Evolutionary conservation across 2,329 filamentous ascomycete genomes (phyloP).

Genomic region (Apiospora malaysiana): DNA sequence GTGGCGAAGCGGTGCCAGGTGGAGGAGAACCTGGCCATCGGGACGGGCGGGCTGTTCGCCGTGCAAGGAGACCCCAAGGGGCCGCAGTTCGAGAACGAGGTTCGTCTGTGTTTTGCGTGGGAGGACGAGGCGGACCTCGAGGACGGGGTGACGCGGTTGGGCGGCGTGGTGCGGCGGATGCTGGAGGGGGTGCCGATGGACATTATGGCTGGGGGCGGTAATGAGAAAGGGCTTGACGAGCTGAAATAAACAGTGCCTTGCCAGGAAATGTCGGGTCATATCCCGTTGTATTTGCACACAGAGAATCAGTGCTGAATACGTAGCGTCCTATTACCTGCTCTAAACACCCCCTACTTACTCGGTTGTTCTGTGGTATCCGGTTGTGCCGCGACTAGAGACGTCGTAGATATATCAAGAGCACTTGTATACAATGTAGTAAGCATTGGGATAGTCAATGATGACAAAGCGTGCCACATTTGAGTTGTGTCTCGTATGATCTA

Average conservation of each 20-base stretch:
- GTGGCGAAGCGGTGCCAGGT: conserved; percentile 63
- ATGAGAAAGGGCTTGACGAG: background rate
- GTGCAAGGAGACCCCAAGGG: conserved; percentile 62
- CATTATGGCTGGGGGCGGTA: background rate
- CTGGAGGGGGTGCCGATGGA: background rate
- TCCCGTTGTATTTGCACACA: background rate
- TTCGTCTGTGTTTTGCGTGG: conserved; percentile 77
- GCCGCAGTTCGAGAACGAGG: conserved; percentile 61
- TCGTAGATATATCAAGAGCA: background rate
- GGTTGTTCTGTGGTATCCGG: too few species aligned
- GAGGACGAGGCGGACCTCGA: conserved; percentile 68
- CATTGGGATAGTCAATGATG: background rate
- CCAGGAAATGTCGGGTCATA: background rate
- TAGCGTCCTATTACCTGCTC: too few species aligned
- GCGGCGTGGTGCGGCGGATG: conserved; percentile 42
- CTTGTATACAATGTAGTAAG: background rate
- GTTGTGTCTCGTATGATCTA: background rate
- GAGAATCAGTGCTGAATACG: background rate
- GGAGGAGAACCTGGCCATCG: conserved; percentile 72
- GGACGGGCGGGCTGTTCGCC: conserved; percentile 73
- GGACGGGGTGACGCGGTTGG: conserved; percentile 72
- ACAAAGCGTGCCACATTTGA: background rate
- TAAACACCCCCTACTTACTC: too few species aligned
- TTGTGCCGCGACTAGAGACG: too few species aligned
- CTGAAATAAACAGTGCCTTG: background rate